A percentile compares a stretch with the other conserved stretches of the same genome.
These are phyloP conservation scores for Hebeloma cylindrosporum DNA, from an alignment of 768 basidiomycete genomes.

Conservation along the genomic window DNA sequence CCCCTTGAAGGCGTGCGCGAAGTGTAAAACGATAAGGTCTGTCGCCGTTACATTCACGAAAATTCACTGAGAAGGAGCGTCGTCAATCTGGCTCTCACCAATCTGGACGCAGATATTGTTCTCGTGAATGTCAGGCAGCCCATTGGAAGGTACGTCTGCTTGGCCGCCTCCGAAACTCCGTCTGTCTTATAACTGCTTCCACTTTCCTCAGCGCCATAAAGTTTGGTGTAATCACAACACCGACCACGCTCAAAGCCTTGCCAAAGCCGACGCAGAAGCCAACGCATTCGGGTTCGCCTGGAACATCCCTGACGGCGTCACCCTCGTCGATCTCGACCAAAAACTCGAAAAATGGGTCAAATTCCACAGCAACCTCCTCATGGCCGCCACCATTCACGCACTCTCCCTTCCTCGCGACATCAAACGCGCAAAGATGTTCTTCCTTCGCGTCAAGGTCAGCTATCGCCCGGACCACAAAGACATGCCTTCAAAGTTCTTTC, in stretches of 20 bases:
- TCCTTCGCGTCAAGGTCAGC: conserved; percentile 14
- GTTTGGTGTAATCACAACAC: conserved; percentile 10
- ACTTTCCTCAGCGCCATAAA: conserved; percentile 13
- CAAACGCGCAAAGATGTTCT: conserved; percentile 14
- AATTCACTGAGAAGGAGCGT: too few species aligned
- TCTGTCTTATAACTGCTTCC: background rate
- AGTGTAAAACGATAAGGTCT: too few species aligned
- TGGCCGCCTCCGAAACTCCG: too few species aligned
- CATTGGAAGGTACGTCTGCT: conserved; percentile 16
- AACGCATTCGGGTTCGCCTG: background rate
- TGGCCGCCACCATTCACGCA: conserved; percentile 31
- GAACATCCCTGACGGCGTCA: conserved; percentile 23
- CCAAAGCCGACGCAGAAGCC: conserved; percentile 3
- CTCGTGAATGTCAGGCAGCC: conserved; percentile 15
- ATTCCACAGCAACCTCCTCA: conserved; percentile 27
- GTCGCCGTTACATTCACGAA: too few species aligned
- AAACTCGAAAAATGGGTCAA: conserved; percentile 34
- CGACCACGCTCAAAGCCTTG: conserved; percentile 9
- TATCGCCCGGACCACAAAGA: conserved; percentile 26
- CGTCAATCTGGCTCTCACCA: too few species aligned
- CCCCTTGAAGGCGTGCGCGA: too few species aligned
- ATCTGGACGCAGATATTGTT: conserved; percentile 23
- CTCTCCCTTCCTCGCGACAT: conserved; percentile 27
- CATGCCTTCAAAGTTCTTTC: conserved; percentile 26
- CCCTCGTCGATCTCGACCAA: conserved; percentile 28